Evolutionary conservation across 768 basidiomycete species (phyloP).

Genomic region (Phaeotremella fagi): DNA sequence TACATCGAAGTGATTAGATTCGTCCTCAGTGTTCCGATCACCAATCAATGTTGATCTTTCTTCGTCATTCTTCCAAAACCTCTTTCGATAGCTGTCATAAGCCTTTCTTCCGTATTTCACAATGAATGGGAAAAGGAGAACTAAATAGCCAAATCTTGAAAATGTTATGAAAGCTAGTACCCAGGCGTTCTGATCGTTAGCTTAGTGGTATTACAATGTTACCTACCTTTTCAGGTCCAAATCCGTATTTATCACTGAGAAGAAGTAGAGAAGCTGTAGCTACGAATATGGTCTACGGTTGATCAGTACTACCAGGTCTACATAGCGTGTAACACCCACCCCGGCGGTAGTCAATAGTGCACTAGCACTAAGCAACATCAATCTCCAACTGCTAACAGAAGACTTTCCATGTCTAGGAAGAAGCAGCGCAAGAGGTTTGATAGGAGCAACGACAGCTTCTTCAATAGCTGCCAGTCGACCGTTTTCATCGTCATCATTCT

Average conservation of each 20-base stretch:
- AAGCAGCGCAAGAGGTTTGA: constrained; percentile 32
- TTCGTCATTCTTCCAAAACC: constrained; percentile 5
- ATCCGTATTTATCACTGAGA: constrained; percentile 39
- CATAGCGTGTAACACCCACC: constrained; percentile 15
- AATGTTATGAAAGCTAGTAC: constrained; percentile 40
- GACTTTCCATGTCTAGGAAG: constrained; percentile 27
- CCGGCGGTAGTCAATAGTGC: constrained; percentile 33
- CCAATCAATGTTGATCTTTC: constrained; percentile 14
- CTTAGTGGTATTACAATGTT: neutral
- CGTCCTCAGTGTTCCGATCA: constrained; percentile 12
- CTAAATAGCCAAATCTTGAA: constrained; percentile 28
- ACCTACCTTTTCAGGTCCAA: constrained; percentile 33
- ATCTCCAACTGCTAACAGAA: constrained; percentile 27
- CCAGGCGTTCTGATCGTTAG: constrained; percentile 30
- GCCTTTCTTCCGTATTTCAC: constrained; percentile 24
- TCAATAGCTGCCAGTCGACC: constrained; percentile 6
- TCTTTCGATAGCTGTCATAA: constrained; percentile 8
- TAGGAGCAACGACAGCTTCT: constrained; percentile 25
- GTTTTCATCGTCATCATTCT: constrained; percentile 15
- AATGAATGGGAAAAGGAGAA: constrained; percentile 38
- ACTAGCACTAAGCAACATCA: constrained; percentile 32
- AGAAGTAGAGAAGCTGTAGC: constrained; percentile 37
- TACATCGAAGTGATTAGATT: constrained; percentile 44
- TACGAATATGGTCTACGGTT: constrained; percentile 38
- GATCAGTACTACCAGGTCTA: neutral